A percentile compares a stretch with the other conserved stretches of the same genome.
These are phyloP conservation scores for Pseudopithomyces maydicus DNA, from an alignment of 2,329 filamentous ascomycete species.

Conservation along the genomic window DNA sequence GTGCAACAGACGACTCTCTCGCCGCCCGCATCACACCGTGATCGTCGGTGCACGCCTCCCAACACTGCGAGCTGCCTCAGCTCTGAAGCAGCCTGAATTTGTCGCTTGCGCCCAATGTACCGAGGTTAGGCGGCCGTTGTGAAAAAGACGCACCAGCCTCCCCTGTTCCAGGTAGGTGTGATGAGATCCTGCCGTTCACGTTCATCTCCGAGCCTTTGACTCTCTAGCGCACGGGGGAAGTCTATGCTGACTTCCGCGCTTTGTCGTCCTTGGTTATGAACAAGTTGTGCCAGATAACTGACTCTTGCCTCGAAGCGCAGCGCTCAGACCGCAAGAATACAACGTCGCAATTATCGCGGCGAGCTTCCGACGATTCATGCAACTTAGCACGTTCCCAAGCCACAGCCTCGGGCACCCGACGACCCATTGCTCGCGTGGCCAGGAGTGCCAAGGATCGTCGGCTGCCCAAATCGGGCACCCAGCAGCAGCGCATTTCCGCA, in stretches of 20 bases:
- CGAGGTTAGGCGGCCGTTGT: slow-evolving; percentile 30
- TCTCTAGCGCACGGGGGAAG: slow-evolving; percentile 39
- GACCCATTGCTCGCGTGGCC: slow-evolving; percentile 21
- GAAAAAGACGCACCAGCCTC: slow-evolving; percentile 21
- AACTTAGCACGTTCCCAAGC: slow-evolving; percentile 19
- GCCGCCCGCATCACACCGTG: slow-evolving; percentile 16
- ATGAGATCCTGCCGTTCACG: slow-evolving; percentile 19
- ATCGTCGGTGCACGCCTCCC: slow-evolving; percentile 14
- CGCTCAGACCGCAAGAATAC: no score
- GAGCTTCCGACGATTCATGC: background rate
- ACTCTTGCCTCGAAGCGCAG: no score
- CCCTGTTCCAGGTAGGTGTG: slow-evolving; percentile 10
- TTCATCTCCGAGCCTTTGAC: slow-evolving; percentile 13
- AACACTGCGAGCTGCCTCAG: slow-evolving; percentile 28
- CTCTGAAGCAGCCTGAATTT: slow-evolving; percentile 18
- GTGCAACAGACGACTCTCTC: slow-evolving; percentile 15
- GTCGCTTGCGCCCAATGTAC: slow-evolving; percentile 17
- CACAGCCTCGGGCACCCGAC: slow-evolving; percentile 18
- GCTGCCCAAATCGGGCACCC: slow-evolving; percentile 12
- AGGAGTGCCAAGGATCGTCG: slow-evolving; percentile 15
- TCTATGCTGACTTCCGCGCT: slow-evolving; percentile 5
- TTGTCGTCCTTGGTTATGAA: background rate
- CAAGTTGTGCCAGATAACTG: background rate
- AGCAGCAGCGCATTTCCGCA: slow-evolving; percentile 16
- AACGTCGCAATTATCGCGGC: no score